Evolutionary conservation across 257 asterid genomes (phyloP).

Genomic region (Gardenia jasminoides): DNA sequence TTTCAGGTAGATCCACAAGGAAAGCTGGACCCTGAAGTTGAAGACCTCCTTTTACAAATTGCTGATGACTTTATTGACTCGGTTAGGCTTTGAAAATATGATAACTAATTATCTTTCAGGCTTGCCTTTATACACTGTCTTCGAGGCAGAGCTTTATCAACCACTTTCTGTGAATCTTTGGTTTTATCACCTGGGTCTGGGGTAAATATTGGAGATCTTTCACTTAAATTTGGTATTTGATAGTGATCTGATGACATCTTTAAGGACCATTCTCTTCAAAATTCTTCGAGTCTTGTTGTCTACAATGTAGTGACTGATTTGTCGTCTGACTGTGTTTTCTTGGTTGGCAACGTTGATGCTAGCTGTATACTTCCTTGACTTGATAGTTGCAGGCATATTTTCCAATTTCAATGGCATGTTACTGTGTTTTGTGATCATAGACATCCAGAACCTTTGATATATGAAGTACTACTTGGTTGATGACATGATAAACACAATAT

Average conservation of each 20-base stretch:
- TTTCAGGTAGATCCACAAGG: slow-evolving; percentile 66
- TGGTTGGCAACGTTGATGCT: background rate
- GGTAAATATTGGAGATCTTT: background rate
- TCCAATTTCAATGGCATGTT: background rate
- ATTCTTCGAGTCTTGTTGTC: background rate
- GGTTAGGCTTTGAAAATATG: slow-evolving; percentile 46
- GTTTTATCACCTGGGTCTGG: background rate
- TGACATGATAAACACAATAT: background rate
- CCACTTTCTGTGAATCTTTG: background rate
- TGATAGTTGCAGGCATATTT: too few species aligned
- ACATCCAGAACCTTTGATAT: background rate
- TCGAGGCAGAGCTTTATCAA: background rate
- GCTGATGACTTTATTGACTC: slow-evolving; percentile 87
- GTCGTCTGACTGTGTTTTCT: background rate
- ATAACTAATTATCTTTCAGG: slow-evolving; percentile 10
- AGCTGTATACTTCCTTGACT: background rate
- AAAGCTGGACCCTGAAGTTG: slow-evolving; percentile 80
- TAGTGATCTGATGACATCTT: background rate
- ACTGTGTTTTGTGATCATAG: background rate
- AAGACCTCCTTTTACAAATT: slow-evolving; percentile 72
- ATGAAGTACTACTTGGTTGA: background rate
- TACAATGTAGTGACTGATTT: background rate
- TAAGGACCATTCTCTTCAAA: background rate
- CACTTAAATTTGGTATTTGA: background rate
- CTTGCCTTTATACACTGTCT: slow-evolving; percentile 11